Evolutionary conservation across 1,284 basidiomycete species (phyloP).

Genomic region (Papiliotrema terrestris): DNA sequence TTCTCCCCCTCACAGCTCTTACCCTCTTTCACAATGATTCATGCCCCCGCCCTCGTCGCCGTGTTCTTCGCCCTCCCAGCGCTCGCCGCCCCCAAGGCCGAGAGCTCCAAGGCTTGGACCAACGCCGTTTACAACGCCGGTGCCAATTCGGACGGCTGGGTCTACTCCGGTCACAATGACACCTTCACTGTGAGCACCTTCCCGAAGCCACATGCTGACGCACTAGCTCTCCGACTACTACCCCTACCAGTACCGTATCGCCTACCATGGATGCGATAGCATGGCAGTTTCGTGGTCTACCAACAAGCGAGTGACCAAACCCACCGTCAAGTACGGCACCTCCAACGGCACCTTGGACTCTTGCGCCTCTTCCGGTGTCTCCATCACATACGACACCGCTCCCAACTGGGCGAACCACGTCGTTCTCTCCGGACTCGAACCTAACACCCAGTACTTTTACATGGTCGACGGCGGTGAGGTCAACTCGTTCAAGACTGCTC

Average conservation of each 20-base stretch:
- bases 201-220: too few relatives aligned
- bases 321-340: conserved; percentile 1
- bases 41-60: too few relatives aligned
- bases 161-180: too few relatives aligned
- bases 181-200: too few relatives aligned
- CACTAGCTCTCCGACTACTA: too few relatives aligned
- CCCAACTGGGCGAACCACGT: conserved; percentile 8
- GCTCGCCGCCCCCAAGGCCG: too few relatives aligned
- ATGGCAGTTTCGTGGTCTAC: conserved; percentile 2
- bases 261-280: conserved; percentile 1
- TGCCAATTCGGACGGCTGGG: too few relatives aligned
- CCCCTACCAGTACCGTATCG: conserved; percentile 1
- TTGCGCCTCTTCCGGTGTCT: background rate
- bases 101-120: too few relatives aligned
- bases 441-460: conserved; percentile 18
- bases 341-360: background rate
- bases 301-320: background rate
- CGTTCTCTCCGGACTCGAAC: background rate
- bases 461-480: conserved; percentile 3
- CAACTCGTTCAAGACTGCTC: conserved; percentile 17
- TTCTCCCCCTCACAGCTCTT: too few relatives aligned
- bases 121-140: too few relatives aligned
- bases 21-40: too few relatives aligned
- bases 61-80: too few relatives aligned
- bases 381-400: conserved; percentile 8